A percentile compares a stretch with the other conserved stretches of the same genome.
Conservation (phyloP, 805 yeast species). For the Wickerhamiella azymoides region DNA sequence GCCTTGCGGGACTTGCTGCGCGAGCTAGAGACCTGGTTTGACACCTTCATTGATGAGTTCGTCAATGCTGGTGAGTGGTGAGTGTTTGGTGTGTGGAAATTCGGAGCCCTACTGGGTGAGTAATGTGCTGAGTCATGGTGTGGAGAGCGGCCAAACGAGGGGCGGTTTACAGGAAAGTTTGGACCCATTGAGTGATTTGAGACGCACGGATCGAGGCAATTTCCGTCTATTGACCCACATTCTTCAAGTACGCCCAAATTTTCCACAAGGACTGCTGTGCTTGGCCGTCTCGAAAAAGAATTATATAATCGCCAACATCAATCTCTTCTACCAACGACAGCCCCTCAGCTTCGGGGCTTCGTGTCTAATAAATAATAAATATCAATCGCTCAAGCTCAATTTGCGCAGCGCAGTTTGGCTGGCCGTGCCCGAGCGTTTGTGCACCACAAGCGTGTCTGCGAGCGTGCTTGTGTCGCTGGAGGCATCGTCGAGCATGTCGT, state of each 20-base stretch:
- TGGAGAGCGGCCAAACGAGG: no score
- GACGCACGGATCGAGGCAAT: no score
- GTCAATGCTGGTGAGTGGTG: background rate
- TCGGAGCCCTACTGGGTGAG: conserved; percentile 4
- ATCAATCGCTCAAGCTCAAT: conserved; percentile 7
- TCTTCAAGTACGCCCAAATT: no score
- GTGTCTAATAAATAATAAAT: no score
- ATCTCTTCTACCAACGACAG: no score
- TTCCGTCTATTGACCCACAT: no score
- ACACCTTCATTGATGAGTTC: conserved; percentile 19
- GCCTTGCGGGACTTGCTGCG: conserved; percentile 99
- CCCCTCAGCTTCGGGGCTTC: no score
- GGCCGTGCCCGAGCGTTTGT: conserved; percentile 11
- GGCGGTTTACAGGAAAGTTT: no score
- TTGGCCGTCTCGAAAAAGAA: no score
- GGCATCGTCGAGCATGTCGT: conserved; percentile 9
- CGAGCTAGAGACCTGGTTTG: conserved; percentile 81
- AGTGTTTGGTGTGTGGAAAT: background rate
- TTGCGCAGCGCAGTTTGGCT: conserved; percentile 15
- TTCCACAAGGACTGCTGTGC: no score
- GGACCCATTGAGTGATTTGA: no score
- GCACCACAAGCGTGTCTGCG: conserved; percentile 8
- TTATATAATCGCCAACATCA: no score
- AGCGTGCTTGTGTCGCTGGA: conserved; percentile 2
- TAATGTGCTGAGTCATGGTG: background rate